Evolutionary conservation across 768 basidiomycete species (phyloP).

Genomic region (Holtermanniella nyarrowii): DNA sequence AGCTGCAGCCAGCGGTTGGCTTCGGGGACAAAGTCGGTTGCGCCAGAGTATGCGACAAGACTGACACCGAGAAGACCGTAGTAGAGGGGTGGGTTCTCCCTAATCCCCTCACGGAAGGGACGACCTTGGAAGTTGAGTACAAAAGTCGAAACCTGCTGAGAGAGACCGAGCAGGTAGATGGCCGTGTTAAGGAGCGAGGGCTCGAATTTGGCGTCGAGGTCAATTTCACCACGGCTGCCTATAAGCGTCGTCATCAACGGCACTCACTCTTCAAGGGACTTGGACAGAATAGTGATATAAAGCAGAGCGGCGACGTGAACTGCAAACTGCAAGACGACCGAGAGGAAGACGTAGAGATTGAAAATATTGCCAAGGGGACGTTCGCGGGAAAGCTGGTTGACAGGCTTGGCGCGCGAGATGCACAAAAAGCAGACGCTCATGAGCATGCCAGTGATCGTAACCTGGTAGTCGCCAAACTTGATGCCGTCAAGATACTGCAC

Average conservation of each 20-base stretch:
- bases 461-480: constrained; percentile 98
- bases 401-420: constrained; percentile 95
- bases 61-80: constrained; percentile 85
- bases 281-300: constrained; percentile 83
- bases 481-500: constrained; percentile 98
- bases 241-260: background rate
- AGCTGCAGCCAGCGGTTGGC: constrained; percentile 94
- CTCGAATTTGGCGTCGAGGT: constrained; percentile 93
- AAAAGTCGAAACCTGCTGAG: constrained; percentile 97
- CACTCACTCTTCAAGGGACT: constrained; percentile 56
- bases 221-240: constrained; percentile 58
- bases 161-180: constrained; percentile 87
- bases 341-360: constrained; percentile 87
- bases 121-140: constrained; percentile 96
- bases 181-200: constrained; percentile 91
- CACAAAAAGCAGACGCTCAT: constrained; percentile 99
- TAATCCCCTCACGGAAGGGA: constrained; percentile 95
- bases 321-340: constrained; percentile 84
- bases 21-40: constrained; percentile 91
- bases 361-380: constrained; percentile 92
- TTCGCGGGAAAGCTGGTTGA: constrained; percentile 87
- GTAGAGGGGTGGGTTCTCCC: constrained; percentile 86
- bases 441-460: constrained; percentile 89
- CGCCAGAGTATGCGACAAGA: constrained; percentile 82
- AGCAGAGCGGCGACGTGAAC: constrained; percentile 81